Conservation (phyloP, 345 rosid species). For the Mercurialis annua region DNA sequence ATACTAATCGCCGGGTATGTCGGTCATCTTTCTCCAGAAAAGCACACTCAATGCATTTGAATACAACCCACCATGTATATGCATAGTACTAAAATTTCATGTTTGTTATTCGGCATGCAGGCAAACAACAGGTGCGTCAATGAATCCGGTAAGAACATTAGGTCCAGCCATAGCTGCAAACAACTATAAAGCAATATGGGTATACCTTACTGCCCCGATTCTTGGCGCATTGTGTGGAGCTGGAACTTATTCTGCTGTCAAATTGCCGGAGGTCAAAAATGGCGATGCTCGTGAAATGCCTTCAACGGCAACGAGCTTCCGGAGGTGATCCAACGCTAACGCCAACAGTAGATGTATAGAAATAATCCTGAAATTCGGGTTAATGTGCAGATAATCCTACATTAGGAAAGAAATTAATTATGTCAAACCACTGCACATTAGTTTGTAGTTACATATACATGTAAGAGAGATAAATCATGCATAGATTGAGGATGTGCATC, state of each 20-base stretch:
- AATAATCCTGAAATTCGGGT: conserved; percentile 5
- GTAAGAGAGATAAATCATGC: background rate
- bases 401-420: background rate
- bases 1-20: conserved; percentile 80
- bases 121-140: conserved; percentile 70
- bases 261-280: conserved; percentile 66
- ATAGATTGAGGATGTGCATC: background rate
- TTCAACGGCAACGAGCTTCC: conserved; percentile 47
- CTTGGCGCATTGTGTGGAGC: conserved; percentile 87
- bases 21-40: background rate
- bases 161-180: conserved; percentile 89
- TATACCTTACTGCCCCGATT: conserved; percentile 78
- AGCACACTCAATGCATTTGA: background rate
- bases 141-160: conserved; percentile 86
- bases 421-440: background rate
- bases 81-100: background rate
- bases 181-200: conserved; percentile 78
- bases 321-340: conserved; percentile 35
- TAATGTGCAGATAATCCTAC: background rate
- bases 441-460: background rate
- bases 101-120: conserved; percentile 33
- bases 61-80: background rate
- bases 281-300: conserved; percentile 30
- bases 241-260: conserved; percentile 71
- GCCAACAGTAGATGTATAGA: conserved; percentile 2